These are phyloP conservation scores for Malassezia nana DNA, from an alignment of 1,284 basidiomycete genomes.

Conservation along the genomic window DNA sequence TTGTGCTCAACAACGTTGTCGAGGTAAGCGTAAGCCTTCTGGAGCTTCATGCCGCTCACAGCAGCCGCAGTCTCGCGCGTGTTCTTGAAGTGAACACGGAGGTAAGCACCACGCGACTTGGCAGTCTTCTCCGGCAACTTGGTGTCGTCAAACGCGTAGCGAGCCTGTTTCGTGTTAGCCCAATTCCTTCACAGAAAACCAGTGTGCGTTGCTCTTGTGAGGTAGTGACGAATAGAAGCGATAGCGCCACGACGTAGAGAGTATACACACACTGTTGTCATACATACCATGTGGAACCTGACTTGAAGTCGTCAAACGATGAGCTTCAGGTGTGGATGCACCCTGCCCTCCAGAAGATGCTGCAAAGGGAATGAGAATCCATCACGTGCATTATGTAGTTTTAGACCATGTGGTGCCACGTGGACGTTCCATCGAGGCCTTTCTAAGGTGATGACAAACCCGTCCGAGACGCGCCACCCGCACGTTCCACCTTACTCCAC, in stretches of 20 bases:
- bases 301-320: slow-evolving; percentile 19
- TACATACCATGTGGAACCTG: slow-evolving; percentile 16
- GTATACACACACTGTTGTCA: not conserved
- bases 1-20: slow-evolving; percentile 92
- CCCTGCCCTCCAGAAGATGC: not conserved
- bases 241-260: not conserved
- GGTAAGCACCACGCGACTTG: slow-evolving; percentile 79
- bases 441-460: not conserved
- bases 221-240: not conserved
- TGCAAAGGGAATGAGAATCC: slow-evolving; percentile 1
- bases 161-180: slow-evolving; percentile 24
- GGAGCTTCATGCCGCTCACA: slow-evolving; percentile 72
- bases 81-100: slow-evolving; percentile 99
- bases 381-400: slow-evolving; percentile 18
- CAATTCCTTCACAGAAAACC: not conserved
- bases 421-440: not conserved
- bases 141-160: slow-evolving; percentile 48
- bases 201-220: not conserved
- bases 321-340: not conserved
- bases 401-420: slow-evolving; percentile 3
- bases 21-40: slow-evolving; percentile 92
- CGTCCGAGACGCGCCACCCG: not conserved
- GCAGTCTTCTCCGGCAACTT: slow-evolving; percentile 47
- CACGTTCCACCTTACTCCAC: not conserved
- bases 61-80: slow-evolving; percentile 61